Evolutionary conservation across 148 eudicot species (phyloP).

Genomic region (Camellia sinensis): DNA sequence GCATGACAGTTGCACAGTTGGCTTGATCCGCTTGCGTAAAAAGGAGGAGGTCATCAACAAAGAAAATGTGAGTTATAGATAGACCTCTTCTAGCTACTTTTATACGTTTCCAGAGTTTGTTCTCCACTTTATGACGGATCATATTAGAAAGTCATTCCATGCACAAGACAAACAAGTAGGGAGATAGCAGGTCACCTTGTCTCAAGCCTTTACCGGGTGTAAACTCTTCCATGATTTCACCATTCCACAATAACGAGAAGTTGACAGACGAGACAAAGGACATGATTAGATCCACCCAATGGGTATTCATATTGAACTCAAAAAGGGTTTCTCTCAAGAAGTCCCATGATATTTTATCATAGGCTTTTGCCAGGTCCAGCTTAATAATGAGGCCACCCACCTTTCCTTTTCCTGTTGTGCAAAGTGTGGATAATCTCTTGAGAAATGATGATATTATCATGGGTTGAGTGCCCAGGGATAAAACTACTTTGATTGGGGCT

Average conservation of each 20-base stretch:
- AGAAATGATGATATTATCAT: neutral
- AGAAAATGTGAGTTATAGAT: neutral
- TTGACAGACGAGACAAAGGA: neutral
- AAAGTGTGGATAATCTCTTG: neutral
- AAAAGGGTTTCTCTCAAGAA: neutral
- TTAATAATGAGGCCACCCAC: neutral
- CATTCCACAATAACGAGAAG: neutral
- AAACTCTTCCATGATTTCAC: neutral
- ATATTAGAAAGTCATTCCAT: neutral
- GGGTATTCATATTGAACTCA: neutral
- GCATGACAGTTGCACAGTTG: neutral
- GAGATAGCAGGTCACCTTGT: constrained; percentile 5
- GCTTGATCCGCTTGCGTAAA: neutral
- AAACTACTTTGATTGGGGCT: neutral
- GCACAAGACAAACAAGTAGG: neutral
- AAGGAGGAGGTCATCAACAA: neutral
- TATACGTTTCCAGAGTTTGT: neutral
- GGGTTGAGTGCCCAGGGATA: neutral
- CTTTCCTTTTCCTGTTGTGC: neutral
- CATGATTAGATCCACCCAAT: neutral
- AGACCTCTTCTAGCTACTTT: neutral
- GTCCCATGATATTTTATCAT: neutral
- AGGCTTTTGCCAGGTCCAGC: neutral
- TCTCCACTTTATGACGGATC: neutral
- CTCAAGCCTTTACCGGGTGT: neutral